phyloP scores from a whole-genome alignment of 2,329 filamentous ascomycete species.

The Scleromitrula shiraiana region DNA sequence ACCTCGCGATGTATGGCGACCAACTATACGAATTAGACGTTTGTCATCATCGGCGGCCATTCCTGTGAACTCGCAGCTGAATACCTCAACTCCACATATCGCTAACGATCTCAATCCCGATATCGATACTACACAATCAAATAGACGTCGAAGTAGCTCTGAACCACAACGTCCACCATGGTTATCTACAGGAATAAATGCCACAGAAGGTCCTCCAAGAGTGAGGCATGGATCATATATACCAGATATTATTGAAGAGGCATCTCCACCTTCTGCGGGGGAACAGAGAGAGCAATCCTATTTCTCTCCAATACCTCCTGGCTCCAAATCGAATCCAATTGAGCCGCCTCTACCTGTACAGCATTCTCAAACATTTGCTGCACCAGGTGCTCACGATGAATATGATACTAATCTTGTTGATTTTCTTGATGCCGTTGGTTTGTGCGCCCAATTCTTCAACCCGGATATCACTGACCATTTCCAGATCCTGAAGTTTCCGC shows the following conservation, averaged over 20 bases:
- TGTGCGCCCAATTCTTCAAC: background rate
- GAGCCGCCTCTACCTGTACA: background rate
- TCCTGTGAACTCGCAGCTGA: background rate
- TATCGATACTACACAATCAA: background rate
- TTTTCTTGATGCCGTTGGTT: slow-evolving; percentile 60
- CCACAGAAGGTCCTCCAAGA: background rate
- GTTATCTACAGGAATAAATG: background rate
- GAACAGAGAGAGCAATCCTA: background rate
- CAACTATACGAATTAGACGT: slow-evolving; percentile 22
- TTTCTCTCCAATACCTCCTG: background rate
- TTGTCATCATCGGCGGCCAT: slow-evolving; percentile 7
- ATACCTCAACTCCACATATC: slow-evolving; percentile 4
- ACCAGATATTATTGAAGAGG: slow-evolving; percentile 7
- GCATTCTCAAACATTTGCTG: background rate
- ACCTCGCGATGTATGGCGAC: slow-evolving; percentile 12
- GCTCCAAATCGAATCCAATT: background rate
- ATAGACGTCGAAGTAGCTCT: slow-evolving; percentile 12
- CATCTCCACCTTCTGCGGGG: background rate
- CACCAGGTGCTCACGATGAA: slow-evolving; percentile 25
- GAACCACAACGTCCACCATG: slow-evolving; percentile 8
- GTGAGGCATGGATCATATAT: slow-evolving; percentile 6
- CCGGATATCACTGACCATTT: slow-evolving; percentile 7
- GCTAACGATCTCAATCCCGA: background rate
- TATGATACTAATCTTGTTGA: slow-evolving; percentile 58
- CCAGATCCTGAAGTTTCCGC: slow-evolving; percentile 51